phyloP scores from a whole-genome alignment of 2,329 filamentous ascomycete species.

The Diaporthe destruens region DNA sequence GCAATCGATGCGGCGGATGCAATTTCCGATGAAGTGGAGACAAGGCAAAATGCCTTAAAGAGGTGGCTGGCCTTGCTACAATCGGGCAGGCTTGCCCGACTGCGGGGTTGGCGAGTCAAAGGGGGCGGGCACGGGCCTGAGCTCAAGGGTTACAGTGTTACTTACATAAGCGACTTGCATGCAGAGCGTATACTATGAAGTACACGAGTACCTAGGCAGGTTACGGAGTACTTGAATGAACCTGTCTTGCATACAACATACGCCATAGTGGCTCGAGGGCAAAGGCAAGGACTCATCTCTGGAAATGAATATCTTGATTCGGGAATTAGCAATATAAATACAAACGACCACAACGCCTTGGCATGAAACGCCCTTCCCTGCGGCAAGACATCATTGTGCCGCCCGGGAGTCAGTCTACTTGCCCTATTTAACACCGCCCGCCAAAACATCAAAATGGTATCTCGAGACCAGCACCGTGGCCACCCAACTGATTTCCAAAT shows the following conservation, averaged over 20 bases:
- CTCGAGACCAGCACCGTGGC: conserved; percentile 14
- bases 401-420: conserved; percentile 8
- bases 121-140: conserved; percentile 6
- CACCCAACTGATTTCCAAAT: conserved; percentile 22
- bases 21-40: conserved; percentile 38
- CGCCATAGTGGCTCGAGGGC: neutral
- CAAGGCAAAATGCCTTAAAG: conserved; percentile 38
- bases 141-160: no score
- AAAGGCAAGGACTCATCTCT: no score
- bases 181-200: neutral
- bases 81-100: conserved; percentile 10
- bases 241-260: neutral
- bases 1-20: conserved; percentile 41
- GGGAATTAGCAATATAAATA: neutral
- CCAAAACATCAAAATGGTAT: conserved; percentile 35
- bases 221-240: no score
- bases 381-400: neutral
- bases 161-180: conserved; percentile 14
- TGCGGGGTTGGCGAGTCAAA: conserved; percentile 38
- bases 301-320: neutral
- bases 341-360: conserved; percentile 35
- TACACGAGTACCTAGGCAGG: no score
- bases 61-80: conserved; percentile 35
- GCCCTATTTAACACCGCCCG: conserved; percentile 15
- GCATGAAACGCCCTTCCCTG: neutral